phyloP scores from a whole-genome alignment of 2,329 filamentous ascomycete genomes.

The Mycosphaerella sp. region DNA sequence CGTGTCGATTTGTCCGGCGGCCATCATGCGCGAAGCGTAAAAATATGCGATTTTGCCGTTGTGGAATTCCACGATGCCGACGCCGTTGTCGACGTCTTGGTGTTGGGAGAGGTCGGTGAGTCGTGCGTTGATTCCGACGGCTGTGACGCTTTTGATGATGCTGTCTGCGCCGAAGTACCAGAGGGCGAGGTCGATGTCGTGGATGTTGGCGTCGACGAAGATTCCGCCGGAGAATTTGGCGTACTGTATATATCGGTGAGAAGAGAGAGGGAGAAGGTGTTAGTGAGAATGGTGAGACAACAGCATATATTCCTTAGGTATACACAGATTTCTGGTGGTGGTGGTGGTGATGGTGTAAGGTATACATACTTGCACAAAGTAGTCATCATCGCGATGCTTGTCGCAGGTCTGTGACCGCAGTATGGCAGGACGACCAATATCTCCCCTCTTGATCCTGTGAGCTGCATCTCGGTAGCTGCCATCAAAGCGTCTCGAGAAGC shows the following conservation, averaged over 20 bases:
- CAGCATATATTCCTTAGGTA: no score
- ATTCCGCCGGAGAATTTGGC: constrained; percentile 60
- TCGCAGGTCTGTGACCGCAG: constrained; percentile 62
- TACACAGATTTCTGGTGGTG: no score
- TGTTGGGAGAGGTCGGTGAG: constrained; percentile 52
- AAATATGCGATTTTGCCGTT: constrained; percentile 58
- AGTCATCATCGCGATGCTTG: constrained; percentile 57
- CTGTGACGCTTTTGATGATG: constrained; percentile 50
- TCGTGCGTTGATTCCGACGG: constrained; percentile 53
- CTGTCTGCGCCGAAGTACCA: constrained; percentile 57
- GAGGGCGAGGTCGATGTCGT: constrained; percentile 61
- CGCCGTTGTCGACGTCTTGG: constrained; percentile 56
- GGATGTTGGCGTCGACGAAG: constrained; percentile 65
- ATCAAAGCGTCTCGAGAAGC: constrained; percentile 62
- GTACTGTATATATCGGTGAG: constrained; percentile 38
- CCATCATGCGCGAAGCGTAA: constrained; percentile 60
- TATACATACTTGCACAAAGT: constrained; percentile 50
- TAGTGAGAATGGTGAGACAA: no score
- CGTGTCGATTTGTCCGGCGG: constrained; percentile 59
- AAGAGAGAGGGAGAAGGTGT: no score
- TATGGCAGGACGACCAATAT: constrained; percentile 55
- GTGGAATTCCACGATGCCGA: constrained; percentile 60
- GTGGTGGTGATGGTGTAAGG: no score
- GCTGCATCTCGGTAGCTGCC: constrained; percentile 57
- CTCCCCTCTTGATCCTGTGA: constrained; percentile 46